A percentile compares a stretch with the other conserved stretches of the same genome.
Conservation (phyloP, 305 asterid genomes). For the Fraxinus xanthoxyloides region DNA sequence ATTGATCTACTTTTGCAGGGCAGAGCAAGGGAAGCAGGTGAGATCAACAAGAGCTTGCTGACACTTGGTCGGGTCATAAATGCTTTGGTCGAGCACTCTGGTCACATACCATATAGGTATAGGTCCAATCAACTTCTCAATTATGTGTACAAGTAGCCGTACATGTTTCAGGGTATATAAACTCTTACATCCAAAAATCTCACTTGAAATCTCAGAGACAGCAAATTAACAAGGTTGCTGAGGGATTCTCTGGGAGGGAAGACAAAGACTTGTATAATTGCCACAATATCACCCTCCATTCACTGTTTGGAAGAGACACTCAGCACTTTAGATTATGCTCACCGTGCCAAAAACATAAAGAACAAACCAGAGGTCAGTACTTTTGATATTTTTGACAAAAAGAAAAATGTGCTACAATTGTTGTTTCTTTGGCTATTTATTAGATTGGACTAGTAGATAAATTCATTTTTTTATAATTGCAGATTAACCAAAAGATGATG, state of each 20-base stretch:
- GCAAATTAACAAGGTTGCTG: conserved; percentile 57
- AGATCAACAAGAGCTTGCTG: conserved; percentile 59
- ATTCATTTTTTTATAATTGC: neutral
- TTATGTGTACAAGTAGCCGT: neutral
- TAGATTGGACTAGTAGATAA: neutral
- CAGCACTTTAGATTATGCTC: conserved; percentile 57
- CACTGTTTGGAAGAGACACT: conserved; percentile 58
- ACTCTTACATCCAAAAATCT: neutral
- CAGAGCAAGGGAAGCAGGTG: conserved; percentile 53
- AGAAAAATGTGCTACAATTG: neutral
- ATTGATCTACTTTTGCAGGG: conserved; percentile 22
- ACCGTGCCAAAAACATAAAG: conserved; percentile 51
- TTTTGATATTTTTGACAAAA: neutral
- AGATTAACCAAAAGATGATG: conserved; percentile 47
- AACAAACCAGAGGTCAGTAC: conserved; percentile 56
- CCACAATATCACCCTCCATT: conserved; percentile 51
- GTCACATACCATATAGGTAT: conserved; percentile 58
- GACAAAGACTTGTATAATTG: conserved; percentile 56
- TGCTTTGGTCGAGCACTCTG: conserved; percentile 51
- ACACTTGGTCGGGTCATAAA: conserved; percentile 58
- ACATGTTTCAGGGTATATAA: neutral
- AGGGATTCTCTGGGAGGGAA: conserved; percentile 60
- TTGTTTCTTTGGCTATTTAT: conserved; percentile 3
- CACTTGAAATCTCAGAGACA: conserved; percentile 38
- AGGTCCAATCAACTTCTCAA: neutral